Conservation (phyloP, 352 stramenopile species). For the Thalassiosira ordinaria region DNA sequence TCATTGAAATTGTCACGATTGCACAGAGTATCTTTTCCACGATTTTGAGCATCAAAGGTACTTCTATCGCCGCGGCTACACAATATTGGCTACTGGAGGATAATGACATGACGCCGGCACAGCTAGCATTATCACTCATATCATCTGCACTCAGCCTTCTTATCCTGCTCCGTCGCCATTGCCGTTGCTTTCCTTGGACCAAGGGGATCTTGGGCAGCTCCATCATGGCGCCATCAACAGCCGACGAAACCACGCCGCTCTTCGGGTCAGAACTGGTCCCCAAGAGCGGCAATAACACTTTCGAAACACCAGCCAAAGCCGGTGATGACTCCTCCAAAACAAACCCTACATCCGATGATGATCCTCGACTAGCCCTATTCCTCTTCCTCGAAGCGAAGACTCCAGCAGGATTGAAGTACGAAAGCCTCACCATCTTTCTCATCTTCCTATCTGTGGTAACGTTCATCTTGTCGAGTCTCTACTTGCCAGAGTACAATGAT, state of each 20-base stretch:
- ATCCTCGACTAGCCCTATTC: slow-evolving; percentile 45
- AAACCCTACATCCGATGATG: background rate
- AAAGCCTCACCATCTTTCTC: slow-evolving; percentile 79
- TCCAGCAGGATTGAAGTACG: slow-evolving; percentile 64
- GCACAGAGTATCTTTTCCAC: background rate
- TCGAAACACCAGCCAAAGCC: background rate
- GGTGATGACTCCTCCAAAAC: too few relatives aligned
- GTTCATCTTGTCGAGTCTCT: slow-evolving; percentile 75
- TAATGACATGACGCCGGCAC: too few relatives aligned
- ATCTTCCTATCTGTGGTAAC: slow-evolving; percentile 78
- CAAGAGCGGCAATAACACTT: background rate
- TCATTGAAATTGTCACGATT: background rate
- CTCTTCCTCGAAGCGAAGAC: slow-evolving; percentile 76
- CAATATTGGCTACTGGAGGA: too few relatives aligned
- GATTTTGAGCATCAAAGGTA: slow-evolving; percentile 1
- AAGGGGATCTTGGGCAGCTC: too few relatives aligned
- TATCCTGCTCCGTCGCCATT: background rate
- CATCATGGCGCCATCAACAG: background rate
- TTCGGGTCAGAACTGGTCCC: background rate
- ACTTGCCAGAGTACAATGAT: slow-evolving; percentile 75
- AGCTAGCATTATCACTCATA: too few relatives aligned
- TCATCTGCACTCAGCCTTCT: too few relatives aligned
- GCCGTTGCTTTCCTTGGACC: too few relatives aligned
- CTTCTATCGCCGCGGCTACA: too few relatives aligned
- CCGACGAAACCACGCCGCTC: background rate